Base-by-base conservation (phyloP, 2,329 filamentous ascomycete species). In the Colletotrichum caudatum region DNA sequence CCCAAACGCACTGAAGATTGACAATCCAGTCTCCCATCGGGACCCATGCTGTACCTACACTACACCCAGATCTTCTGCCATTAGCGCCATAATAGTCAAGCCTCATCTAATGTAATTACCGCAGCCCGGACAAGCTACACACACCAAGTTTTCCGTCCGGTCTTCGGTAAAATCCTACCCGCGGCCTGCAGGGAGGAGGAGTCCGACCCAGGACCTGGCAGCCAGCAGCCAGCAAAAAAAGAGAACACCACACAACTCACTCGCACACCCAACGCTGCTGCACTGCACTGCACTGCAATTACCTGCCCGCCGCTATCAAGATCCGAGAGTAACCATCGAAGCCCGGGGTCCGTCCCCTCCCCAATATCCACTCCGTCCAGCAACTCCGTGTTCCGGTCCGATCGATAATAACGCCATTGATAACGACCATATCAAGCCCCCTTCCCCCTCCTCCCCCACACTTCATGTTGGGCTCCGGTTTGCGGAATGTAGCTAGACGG, bases 401-500 rank as follows among this genome's bases (percentile, higher is more conserved):
- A 60, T 59, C 41, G 53, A 46, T 59, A 50, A 64, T 61, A 72
- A 64, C 69, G 59, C 65, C 60, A 72, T 64, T 72, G 69, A 64
- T 69, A 72, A 69, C 69, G 64, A 59, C 69, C 69, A 72, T 72
- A 63, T 71, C 70, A 51, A 62, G 23, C 26, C 51, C 65, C 73
- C 73, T n/a, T n/a, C 73, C 64, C 73, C 74, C 61, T 59, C 68
- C 74, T 63, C 60, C 68, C 62, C 63, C 72, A 48, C 58, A 68
- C 69, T 78, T 51, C 59, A 72, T 72, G 69, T 72, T 72, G 60
- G 59, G 48, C 69, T 72, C 69, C 65, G 69, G 65, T 72, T 60
- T 69, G 48, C 69, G 69, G 58, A 73, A 64, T 74, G 74, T 72
- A 74, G 72, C 63, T 54, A 68, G 74, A 73, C 72, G 66, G 64